These are phyloP conservation scores for Fusarium redolens DNA, from an alignment of 2,329 filamentous ascomycete species.

Conservation along the genomic window DNA sequence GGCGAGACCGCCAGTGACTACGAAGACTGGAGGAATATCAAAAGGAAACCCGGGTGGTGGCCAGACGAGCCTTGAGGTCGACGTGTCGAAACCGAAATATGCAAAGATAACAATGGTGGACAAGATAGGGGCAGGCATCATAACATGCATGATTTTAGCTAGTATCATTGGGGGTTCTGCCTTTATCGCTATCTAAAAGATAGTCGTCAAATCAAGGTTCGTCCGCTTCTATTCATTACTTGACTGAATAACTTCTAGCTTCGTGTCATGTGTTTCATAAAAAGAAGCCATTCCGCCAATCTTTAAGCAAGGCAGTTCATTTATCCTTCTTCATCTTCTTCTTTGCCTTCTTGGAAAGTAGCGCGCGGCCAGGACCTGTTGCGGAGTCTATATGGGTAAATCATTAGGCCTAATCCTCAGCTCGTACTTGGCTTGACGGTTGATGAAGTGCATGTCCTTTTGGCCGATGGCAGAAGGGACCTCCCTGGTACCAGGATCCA, in stretches of 20 bases:
- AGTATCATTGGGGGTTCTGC: conserved; percentile 59
- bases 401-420: no score
- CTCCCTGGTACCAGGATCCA: no score
- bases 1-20: conserved; percentile 59
- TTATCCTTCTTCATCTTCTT: background rate
- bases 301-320: background rate
- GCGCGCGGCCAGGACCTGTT: no score
- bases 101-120: conserved; percentile 59
- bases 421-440: no score
- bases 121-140: conserved; percentile 65
- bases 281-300: background rate
- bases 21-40: conserved; percentile 69
- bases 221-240: background rate
- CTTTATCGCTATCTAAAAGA: background rate
- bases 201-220: background rate
- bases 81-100: conserved; percentile 38
- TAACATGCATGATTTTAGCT: conserved; percentile 62
- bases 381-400: no score
- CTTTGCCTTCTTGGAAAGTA: background rate
- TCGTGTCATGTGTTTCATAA: background rate
- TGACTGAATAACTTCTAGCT: background rate
- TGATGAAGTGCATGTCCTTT: no score
- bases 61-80: conserved; percentile 42
- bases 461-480: no score
- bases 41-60: conserved; percentile 62